phyloP scores from a whole-genome alignment of 2,329 filamentous ascomycete genomes.

The Colletotrichum phormii region DNA sequence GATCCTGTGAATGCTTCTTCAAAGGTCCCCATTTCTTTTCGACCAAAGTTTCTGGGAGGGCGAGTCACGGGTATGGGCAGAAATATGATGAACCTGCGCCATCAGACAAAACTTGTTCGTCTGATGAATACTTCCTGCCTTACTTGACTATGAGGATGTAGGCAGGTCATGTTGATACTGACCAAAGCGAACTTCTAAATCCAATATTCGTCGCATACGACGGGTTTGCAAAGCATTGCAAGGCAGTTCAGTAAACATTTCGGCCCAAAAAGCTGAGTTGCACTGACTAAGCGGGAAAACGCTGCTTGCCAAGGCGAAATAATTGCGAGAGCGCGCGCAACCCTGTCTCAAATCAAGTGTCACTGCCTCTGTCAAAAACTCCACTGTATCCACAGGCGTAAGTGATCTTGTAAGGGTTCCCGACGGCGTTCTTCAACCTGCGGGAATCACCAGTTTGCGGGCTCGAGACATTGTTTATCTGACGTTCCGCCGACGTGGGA shows the following conservation, averaged over 20 bases:
- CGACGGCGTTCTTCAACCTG: background rate
- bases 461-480: conserved; percentile 3
- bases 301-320: background rate
- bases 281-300: background rate
- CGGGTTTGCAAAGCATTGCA: background rate
- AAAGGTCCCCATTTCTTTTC: background rate
- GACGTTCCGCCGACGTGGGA: background rate
- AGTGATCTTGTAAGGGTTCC: background rate
- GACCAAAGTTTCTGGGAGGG: background rate
- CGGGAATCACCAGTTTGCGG: background rate
- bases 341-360: conserved; percentile 2
- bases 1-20: background rate
- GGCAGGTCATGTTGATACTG: background rate
- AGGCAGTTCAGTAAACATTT: background rate
- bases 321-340: background rate
- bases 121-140: background rate
- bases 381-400: background rate
- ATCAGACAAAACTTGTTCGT: background rate
- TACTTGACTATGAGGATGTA: background rate
- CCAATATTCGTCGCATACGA: no score
- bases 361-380: background rate
- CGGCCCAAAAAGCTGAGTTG: no score
- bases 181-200: no score
- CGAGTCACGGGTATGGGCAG: background rate
- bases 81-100: background rate